Conservation (phyloP, 1,139 yeast genomes). For the Spathaspora sp. region DNA sequence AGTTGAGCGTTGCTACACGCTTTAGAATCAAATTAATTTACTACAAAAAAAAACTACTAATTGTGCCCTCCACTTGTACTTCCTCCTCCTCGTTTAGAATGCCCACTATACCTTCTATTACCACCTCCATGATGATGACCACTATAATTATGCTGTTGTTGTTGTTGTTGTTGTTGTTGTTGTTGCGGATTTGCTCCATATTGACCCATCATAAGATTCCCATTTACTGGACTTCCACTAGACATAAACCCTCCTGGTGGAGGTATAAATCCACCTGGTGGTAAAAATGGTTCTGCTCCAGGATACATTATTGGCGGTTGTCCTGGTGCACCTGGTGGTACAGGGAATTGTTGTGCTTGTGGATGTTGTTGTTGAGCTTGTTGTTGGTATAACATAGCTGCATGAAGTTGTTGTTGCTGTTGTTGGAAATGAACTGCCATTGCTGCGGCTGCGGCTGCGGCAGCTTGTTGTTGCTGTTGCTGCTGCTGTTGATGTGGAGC, state of each 20-base stretch:
- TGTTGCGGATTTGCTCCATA: constrained; percentile 7
- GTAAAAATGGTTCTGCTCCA: constrained; percentile 33
- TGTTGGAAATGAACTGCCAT: constrained; percentile 38
- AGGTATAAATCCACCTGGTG: constrained; percentile 39
- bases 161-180: constrained; percentile 3
- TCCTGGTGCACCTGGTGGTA: constrained; percentile 25
- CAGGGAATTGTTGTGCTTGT: constrained; percentile 16
- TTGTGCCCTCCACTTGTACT: constrained; percentile 8
- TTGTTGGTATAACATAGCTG: constrained; percentile 41
- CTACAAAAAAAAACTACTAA: constrained; percentile 2
- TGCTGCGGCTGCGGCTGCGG: constrained; percentile 27
- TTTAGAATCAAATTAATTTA: not conserved
- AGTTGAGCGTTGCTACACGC: not conserved
- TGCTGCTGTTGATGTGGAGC: constrained; percentile 30
- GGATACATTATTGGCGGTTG: constrained; percentile 39
- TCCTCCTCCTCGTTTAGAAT: constrained; percentile 15
- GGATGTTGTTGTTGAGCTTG: constrained; percentile 28
- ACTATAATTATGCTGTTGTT: constrained; percentile 8
- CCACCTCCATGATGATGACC: constrained; percentile 12
- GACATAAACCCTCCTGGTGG: constrained; percentile 30
- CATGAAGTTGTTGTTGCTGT: constrained; percentile 39
- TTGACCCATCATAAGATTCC: constrained; percentile 23
- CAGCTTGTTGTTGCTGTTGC: constrained; percentile 35
- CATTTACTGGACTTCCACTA: constrained; percentile 32
- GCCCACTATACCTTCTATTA: constrained; percentile 15